A percentile compares a stretch with the other conserved stretches of the same genome.
These are phyloP conservation scores for Solanum sparsipilum DNA, from an alignment of 257 asterid species.

Conservation along the genomic window DNA sequence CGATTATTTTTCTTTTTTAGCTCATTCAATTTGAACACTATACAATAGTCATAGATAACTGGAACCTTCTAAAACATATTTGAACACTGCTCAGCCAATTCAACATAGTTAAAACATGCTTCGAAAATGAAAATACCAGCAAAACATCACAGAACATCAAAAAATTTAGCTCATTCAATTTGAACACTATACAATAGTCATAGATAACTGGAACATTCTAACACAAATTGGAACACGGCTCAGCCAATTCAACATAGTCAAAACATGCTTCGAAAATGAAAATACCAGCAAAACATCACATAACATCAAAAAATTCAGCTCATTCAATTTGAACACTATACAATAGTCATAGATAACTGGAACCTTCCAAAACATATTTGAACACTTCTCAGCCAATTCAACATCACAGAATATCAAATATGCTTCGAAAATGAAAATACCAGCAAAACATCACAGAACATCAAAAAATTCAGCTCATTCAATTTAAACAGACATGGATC, in stretches of 20 bases:
- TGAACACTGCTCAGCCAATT: background rate
- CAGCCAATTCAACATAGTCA: background rate
- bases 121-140: background rate
- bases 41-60: slow-evolving; percentile 12
- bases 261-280: background rate
- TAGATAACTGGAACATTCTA: slow-evolving; percentile 73
- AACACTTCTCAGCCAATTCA: background rate
- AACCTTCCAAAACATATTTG: slow-evolving; percentile 85
- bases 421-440: background rate
- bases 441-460: background rate
- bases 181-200: background rate
- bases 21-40: background rate
- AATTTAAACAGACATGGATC: slow-evolving; percentile 3
- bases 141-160: background rate
- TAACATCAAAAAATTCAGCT: background rate
- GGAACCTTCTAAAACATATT: slow-evolving; percentile 88
- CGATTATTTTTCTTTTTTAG: background rate
- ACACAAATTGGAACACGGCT: slow-evolving; percentile 31
- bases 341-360: slow-evolving; percentile 20
- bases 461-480: background rate
- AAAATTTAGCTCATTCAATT: background rate
- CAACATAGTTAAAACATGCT: background rate
- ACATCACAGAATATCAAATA: background rate
- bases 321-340: background rate
- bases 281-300: background rate